phyloP scores from a whole-genome alignment of 306 rosid species.

The Rosa multiflora region DNA sequence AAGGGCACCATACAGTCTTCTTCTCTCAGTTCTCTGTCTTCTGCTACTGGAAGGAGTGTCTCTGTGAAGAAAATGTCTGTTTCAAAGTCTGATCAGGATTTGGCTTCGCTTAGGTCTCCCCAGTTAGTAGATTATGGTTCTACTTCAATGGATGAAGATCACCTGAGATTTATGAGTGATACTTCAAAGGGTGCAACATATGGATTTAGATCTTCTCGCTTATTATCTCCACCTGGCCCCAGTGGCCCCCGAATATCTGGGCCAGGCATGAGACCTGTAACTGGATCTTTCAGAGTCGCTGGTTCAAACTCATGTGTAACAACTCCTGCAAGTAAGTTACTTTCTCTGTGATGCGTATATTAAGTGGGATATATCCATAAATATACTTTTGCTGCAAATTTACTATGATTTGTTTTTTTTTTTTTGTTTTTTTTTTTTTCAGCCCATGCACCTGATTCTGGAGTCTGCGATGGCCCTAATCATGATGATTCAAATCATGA shows the following conservation, averaged over 20 bases:
- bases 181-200: conserved; percentile 56
- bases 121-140: conserved; percentile 62
- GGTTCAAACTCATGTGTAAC: conserved; percentile 63
- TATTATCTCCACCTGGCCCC: conserved; percentile 72
- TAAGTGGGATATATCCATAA: conserved; percentile 12
- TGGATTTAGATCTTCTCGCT: conserved; percentile 56
- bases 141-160: conserved; percentile 75
- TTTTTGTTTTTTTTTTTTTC: conserved; percentile 43
- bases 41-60: conserved; percentile 62
- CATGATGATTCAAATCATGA: conserved; percentile 60
- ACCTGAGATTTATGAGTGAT: conserved; percentile 55
- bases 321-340: conserved; percentile 83
- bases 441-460: conserved; percentile 70
- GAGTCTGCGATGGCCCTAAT: conserved; percentile 36
- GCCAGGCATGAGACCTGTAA: conserved; percentile 46
- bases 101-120: conserved; percentile 77
- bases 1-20: conserved; percentile 69
- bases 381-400: conserved; percentile 23
- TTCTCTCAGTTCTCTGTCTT: conserved; percentile 62
- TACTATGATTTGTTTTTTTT: conserved; percentile 25
- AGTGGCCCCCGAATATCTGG: conserved; percentile 50
- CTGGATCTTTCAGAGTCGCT: conserved; percentile 57
- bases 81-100: conserved; percentile 98
- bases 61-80: conserved; percentile 57
- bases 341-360: conserved; percentile 33